phyloP scores from a whole-genome alignment of 2,329 filamentous ascomycete species.

The Aspergillus sp. region DNA sequence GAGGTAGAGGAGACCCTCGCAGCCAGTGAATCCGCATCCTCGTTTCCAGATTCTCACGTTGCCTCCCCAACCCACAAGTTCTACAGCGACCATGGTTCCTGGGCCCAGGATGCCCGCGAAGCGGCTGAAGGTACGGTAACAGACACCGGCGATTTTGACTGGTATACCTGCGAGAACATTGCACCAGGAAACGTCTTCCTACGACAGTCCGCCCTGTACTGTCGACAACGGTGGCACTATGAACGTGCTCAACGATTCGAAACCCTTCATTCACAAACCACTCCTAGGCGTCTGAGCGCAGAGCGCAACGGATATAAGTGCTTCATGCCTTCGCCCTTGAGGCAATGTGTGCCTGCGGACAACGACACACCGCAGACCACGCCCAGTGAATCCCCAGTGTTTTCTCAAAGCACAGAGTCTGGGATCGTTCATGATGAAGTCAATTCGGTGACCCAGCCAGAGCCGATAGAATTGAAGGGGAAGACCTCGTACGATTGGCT shows the following conservation, averaged over 20 bases:
- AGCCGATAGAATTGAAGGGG: no score
- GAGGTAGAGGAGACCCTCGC: background rate
- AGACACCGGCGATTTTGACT: conserved; percentile 11
- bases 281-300: background rate
- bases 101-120: conserved; percentile 10
- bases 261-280: background rate
- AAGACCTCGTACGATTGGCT: no score
- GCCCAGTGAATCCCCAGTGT: no score
- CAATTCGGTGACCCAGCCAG: no score
- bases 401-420: no score
- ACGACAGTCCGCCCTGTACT: background rate
- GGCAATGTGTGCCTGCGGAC: background rate
- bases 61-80: conserved; percentile 11
- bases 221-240: background rate
- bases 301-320: background rate
- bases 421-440: no score
- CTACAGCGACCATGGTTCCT: conserved; percentile 24
- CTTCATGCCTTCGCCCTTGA: conserved; percentile 5
- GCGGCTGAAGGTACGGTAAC: background rate
- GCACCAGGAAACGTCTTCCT: background rate
- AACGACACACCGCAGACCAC: no score
- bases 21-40: background rate
- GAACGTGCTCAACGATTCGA: background rate
- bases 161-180: background rate
- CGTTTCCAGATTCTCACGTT: no score